Evolutionary conservation across 2,329 filamentous ascomycete species (phyloP), one percentile per base, ranked within the genome.

Genomic region (Penicillium digitatum): DNA sequence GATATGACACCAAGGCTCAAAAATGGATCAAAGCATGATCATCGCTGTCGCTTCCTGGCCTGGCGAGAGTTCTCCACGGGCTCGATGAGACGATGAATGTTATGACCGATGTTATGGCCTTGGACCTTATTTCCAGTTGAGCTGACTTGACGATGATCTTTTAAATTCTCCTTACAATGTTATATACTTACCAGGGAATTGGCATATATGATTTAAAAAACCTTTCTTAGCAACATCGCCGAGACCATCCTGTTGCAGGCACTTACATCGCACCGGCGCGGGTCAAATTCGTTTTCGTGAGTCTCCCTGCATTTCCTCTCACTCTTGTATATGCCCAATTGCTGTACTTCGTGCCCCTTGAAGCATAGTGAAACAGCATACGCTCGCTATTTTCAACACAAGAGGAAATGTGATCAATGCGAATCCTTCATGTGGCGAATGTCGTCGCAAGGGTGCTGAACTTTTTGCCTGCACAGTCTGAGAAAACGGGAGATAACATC

Each of bases 1-100:
- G 85, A 5, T 88, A 82, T 67, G 83, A 87, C 68, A 77, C 78
- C 55, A 69, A 75, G 12, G 69, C 73, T 50, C 81, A 86, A 66
- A 74, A 76, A 66, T 88, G 86, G 86, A 71, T 78, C 48, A 55
- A 45, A 37, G 14, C 3, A 11, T 51, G 32, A 55, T 27, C 11
- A 16, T 37, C 5, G 31, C 20, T 16, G 29, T 3, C n/a, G 31
- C 16, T 16, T 11, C 8, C 22, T 35, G 16, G 35, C 5, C 11
- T 10, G 9, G 29, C 5, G 40, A 31, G 37, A 2, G 14, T 20
- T 14, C 14, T 48, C 10, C 11, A 26, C n/a, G 12, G 12, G 5
- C 24, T 27, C 10, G 12, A 31, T n/a, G 32, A 18, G 12, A 39
- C 12, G n/a, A 31, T 5, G 42, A 26, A 26, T 32, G 20, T 27